Conservation (phyloP, 2,329 filamentous ascomycete genomes). For the Colletotrichum chrysophilum region DNA sequence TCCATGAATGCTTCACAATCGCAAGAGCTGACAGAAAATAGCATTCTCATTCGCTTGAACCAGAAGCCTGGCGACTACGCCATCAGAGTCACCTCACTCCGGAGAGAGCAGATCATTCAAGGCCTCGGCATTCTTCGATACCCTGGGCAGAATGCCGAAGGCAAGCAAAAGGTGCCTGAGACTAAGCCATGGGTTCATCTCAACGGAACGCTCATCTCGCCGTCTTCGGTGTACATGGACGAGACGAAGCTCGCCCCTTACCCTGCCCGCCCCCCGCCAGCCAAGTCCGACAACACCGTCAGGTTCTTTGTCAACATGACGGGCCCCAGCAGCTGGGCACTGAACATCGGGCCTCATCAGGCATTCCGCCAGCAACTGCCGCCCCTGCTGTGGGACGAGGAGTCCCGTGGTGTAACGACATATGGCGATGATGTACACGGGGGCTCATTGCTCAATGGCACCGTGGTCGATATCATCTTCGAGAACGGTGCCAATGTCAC, state of each 20-base stretch:
- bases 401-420: conserved; percentile 3
- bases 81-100: background rate
- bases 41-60: background rate
- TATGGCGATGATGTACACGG: background rate
- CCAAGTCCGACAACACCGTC: conserved; percentile 1
- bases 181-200: conserved; percentile 8
- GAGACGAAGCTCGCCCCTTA: conserved; percentile 10
- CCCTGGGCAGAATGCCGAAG: background rate
- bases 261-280: background rate
- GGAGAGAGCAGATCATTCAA: conserved; percentile 7
- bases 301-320: conserved; percentile 20
- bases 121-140: conserved; percentile 9
- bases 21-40: background rate
- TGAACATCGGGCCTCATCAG: conserved; percentile 10
- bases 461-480: conserved; percentile 12
- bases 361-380: conserved; percentile 13
- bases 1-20: background rate
- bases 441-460: background rate
- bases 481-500: conserved; percentile 15
- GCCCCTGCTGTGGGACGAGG: conserved; percentile 1
- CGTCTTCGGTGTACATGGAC: conserved; percentile 5
- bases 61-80: conserved; percentile 5
- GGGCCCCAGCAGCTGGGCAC: conserved; percentile 3
- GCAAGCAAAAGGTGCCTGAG: background rate
- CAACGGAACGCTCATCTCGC: conserved; percentile 4